Conservation (phyloP, 768 basidiomycete species). For the Leccinum truebloodii region DNA sequence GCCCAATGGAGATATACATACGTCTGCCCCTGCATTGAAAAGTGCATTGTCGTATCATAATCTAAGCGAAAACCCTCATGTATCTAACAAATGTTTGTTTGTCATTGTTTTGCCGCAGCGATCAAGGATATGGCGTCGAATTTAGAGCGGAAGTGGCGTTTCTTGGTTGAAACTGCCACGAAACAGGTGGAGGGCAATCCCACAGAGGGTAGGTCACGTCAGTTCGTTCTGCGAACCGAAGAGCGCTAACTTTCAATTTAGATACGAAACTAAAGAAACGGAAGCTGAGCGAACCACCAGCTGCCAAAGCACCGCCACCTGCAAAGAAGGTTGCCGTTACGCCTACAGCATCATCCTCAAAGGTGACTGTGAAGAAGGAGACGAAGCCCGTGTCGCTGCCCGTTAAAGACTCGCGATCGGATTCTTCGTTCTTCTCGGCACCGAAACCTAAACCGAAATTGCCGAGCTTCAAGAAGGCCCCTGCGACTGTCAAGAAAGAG, state of each 20-base stretch:
- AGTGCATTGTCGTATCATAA: conserved; percentile 34
- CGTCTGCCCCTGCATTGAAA: conserved; percentile 28
- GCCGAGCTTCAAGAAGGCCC: conserved; percentile 84
- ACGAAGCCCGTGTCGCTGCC: conserved; percentile 33
- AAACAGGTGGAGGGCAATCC: conserved; percentile 44
- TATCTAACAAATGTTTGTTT: conserved; percentile 67
- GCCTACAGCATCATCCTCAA: conserved; percentile 24
- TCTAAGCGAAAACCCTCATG: conserved; percentile 40
- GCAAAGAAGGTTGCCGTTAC: conserved; percentile 64
- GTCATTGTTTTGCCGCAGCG: conserved; percentile 54
- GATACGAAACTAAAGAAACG: conserved; percentile 73
- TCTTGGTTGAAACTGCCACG: conserved; percentile 54
- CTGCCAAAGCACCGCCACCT: conserved; percentile 52
- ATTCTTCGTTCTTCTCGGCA: conserved; percentile 86
- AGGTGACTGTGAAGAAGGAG: conserved; percentile 59
- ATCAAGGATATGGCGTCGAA: conserved; percentile 93
- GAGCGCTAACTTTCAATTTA: conserved; percentile 33
- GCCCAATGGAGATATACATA: conserved; percentile 33
- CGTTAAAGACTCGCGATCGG: conserved; percentile 79
- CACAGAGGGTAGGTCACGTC: conserved; percentile 75
- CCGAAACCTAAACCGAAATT: conserved; percentile 83
- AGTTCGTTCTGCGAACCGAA: conserved; percentile 34
- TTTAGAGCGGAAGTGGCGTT: conserved; percentile 82
- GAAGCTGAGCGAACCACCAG: conserved; percentile 56
- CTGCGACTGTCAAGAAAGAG: conserved; percentile 50